Conservation (phyloP, 2,329 filamentous ascomycete species). For the Neofusicoccum parvum region DNA sequence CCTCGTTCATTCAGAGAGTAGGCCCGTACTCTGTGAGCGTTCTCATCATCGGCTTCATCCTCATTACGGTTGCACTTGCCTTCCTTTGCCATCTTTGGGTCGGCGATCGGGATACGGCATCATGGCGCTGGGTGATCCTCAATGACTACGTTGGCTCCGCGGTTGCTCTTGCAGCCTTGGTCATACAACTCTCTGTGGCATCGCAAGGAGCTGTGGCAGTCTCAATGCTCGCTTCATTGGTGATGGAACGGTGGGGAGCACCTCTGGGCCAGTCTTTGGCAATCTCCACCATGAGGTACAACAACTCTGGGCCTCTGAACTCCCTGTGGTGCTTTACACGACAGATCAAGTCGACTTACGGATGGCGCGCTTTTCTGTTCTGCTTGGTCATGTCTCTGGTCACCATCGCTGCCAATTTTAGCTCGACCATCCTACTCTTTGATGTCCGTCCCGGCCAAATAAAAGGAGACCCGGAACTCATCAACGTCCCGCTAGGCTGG, state of each 20-base stretch:
- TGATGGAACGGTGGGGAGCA: slow-evolving; percentile 3
- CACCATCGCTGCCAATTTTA: neutral
- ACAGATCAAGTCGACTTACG: neutral
- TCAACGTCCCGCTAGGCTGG: neutral
- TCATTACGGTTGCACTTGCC: neutral
- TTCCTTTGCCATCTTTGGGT: neutral
- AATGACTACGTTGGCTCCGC: neutral
- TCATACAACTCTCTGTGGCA: neutral
- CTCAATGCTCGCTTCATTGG: slow-evolving; percentile 4
- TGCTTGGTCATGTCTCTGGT: neutral
- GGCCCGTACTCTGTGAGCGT: neutral
- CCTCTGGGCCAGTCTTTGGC: neutral
- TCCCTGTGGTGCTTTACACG: neutral
- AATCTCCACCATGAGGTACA: slow-evolving; percentile 8
- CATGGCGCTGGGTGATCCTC: neutral
- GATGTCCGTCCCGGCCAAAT: neutral
- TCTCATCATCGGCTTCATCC: neutral
- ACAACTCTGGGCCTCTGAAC: neutral
- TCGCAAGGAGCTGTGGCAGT: neutral
- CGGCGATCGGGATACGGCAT: neutral
- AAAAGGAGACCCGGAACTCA: neutral
- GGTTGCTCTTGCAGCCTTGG: neutral
- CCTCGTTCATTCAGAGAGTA: neutral
- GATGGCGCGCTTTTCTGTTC: neutral
- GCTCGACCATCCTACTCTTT: slow-evolving; percentile 7